These are phyloP conservation scores for Mycena albidolilacea DNA, from an alignment of 768 basidiomycete species.

Conservation along the genomic window DNA sequence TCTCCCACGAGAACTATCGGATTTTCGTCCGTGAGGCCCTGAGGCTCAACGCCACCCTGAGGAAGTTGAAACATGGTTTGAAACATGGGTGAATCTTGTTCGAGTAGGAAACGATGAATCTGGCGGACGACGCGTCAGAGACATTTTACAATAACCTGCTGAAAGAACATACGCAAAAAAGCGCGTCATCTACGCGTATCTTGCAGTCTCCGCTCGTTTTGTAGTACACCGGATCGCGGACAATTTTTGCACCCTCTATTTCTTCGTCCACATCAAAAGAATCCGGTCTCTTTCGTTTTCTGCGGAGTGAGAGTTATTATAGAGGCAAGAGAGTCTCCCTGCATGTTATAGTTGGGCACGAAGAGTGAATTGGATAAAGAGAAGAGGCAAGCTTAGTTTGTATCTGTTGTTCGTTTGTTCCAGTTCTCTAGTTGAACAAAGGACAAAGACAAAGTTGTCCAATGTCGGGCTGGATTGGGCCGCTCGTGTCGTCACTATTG, in stretches of 20 bases:
- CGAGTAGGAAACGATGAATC: constrained; percentile 25
- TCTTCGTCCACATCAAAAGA: neutral
- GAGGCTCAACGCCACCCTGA: constrained; percentile 1
- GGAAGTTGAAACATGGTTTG: constrained; percentile 23
- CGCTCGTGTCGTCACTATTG: too few species aligned
- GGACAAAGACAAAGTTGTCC: too few species aligned
- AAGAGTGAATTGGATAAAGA: neutral
- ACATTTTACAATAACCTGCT: neutral
- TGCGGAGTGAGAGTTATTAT: neutral
- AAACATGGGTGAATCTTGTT: constrained; percentile 21
- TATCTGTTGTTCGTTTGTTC: neutral
- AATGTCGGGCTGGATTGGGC: too few species aligned
- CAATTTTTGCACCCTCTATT: neutral
- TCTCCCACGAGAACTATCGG: constrained; percentile 22
- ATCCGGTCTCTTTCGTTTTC: neutral
- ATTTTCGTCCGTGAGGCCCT: constrained; percentile 11
- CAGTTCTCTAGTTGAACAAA: too few species aligned
- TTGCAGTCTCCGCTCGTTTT: constrained; percentile 9
- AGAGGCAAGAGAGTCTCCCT: neutral
- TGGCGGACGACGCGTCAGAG: neutral
- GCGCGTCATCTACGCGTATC: constrained; percentile 23
- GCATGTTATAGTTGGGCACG: neutral
- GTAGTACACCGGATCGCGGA: constrained; percentile 11
- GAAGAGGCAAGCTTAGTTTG: neutral
- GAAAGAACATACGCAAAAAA: constrained; percentile 14